phyloP scores from a whole-genome alignment of 129 eudicot species.

The Artemisia argyi region DNA sequence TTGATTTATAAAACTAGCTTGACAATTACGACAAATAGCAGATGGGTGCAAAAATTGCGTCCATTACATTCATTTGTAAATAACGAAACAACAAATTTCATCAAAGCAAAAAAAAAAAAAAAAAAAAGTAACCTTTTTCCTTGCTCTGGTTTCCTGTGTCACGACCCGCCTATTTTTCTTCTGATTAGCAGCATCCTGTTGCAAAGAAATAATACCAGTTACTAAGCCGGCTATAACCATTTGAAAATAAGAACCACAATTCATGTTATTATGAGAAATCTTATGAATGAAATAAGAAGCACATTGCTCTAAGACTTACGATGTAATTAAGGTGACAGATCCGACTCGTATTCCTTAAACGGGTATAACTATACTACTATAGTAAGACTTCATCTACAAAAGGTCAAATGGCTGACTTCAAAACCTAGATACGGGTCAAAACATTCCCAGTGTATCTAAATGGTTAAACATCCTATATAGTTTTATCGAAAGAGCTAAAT shows the following conservation, averaged over 20 bases:
- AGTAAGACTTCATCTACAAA: too few species aligned
- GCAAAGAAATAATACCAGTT: conserved; percentile 16
- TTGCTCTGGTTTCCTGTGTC: conserved; percentile 46
- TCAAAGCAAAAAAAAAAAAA: conserved; percentile 16
- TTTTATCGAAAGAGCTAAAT: too few species aligned
- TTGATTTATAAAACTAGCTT: background rate
- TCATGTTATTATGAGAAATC: background rate
- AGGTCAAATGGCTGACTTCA: too few species aligned
- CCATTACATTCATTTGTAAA: conserved; percentile 9
- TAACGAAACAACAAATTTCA: background rate
- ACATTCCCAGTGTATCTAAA: too few species aligned
- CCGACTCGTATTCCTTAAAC: too few species aligned
- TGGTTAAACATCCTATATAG: too few species aligned
- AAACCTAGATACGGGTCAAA: too few species aligned
- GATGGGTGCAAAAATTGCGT: conserved; percentile 4
- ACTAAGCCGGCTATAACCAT: background rate
- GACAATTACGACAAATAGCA: conserved; percentile 3
- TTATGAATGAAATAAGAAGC: background rate
- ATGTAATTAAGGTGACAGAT: too few species aligned
- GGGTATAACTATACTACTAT: too few species aligned
- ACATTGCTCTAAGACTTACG: background rate
- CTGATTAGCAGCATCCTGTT: conserved; percentile 35
- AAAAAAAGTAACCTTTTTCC: conserved; percentile 56
- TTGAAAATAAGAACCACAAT: background rate
- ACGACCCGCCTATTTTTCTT: conserved; percentile 51